Evolutionary conservation across 805 yeast genomes (phyloP).

Genomic region (Starmerella stigmatis): DNA sequence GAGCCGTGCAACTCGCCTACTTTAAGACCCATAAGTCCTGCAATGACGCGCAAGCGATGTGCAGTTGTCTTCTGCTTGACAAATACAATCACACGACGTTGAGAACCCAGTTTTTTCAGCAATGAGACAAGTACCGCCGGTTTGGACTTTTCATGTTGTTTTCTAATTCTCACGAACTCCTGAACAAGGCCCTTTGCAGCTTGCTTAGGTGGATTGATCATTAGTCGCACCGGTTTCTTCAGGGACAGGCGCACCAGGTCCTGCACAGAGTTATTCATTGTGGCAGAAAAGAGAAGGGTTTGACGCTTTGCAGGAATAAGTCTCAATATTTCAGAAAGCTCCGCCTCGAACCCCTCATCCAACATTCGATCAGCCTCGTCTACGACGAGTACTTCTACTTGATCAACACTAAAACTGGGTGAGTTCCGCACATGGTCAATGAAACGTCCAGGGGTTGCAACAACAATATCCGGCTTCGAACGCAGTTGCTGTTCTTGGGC

Average conservation of each 20-base stretch:
- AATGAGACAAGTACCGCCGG: constrained; percentile 73
- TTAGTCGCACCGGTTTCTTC: constrained; percentile 81
- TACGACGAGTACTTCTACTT: constrained; percentile 81
- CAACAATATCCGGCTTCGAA: constrained; percentile 86
- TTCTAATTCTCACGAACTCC: constrained; percentile 89
- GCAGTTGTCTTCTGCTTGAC: constrained; percentile 88
- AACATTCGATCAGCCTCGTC: constrained; percentile 99
- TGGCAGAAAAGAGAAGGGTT: constrained; percentile 89
- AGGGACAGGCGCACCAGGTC: constrained; percentile 78
- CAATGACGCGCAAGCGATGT: constrained; percentile 74
- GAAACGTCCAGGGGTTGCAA: constrained; percentile 98
- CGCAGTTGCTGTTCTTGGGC: constrained; percentile 93
- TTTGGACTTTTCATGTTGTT: constrained; percentile 53
- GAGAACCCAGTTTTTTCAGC: constrained; percentile 56
- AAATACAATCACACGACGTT: constrained; percentile 73
- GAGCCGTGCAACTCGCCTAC: constrained; percentile 72
- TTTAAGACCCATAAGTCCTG: constrained; percentile 66
- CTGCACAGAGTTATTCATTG: constrained; percentile 91
- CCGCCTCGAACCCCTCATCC: constrained; percentile 97
- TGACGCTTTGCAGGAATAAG: constrained; percentile 86
- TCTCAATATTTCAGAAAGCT: constrained; percentile 78
- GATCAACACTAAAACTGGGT: constrained; percentile 80
- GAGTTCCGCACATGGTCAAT: constrained; percentile 95
- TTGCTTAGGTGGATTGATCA: constrained; percentile 94
- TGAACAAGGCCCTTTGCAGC: constrained; percentile 85